phyloP scores from a whole-genome alignment of 2,329 filamentous ascomycete genomes.

The Malbranchea cinnamomea region DNA sequence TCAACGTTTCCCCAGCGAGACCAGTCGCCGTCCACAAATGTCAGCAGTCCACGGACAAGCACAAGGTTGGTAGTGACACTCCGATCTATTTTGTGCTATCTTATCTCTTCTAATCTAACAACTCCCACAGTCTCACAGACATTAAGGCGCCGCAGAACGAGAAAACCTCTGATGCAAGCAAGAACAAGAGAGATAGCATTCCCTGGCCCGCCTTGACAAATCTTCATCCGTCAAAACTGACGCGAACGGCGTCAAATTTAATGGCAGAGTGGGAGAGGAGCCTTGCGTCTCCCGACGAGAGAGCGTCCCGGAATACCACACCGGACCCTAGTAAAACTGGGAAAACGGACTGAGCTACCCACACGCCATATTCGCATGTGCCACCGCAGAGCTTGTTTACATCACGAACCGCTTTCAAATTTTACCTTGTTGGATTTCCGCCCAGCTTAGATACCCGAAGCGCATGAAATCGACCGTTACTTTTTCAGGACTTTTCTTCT shows the following conservation, averaged over 20 bases:
- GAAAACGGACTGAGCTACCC: no score
- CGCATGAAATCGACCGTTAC: no score
- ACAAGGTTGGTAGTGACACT: constrained; percentile 31
- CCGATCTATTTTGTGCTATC: constrained; percentile 11
- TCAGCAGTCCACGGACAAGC: constrained; percentile 39
- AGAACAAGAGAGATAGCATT: constrained; percentile 25
- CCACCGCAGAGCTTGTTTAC: no score
- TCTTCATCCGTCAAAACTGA: constrained; percentile 59
- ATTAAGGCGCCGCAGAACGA: no score
- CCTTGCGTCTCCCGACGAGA: constrained; percentile 38
- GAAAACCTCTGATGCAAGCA: constrained; percentile 12
- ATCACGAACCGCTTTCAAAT: no score
- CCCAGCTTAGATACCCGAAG: no score
- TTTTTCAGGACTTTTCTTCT: no score
- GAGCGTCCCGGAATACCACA: no score
- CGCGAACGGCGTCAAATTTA: constrained; percentile 66
- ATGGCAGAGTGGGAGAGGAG: constrained; percentile 88
- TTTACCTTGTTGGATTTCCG: no score
- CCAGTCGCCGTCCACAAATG: constrained; percentile 29
- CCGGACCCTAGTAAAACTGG: no score
- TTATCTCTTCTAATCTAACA: constrained; percentile 7
- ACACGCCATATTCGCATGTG: no score
- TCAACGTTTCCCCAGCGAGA: constrained; percentile 35
- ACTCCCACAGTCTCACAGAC: constrained; percentile 23
- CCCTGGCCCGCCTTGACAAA: constrained; percentile 59